Base-by-base conservation (phyloP, 2,329 filamentous ascomycete genomes). In the Aspergillus neoniger region DNA sequence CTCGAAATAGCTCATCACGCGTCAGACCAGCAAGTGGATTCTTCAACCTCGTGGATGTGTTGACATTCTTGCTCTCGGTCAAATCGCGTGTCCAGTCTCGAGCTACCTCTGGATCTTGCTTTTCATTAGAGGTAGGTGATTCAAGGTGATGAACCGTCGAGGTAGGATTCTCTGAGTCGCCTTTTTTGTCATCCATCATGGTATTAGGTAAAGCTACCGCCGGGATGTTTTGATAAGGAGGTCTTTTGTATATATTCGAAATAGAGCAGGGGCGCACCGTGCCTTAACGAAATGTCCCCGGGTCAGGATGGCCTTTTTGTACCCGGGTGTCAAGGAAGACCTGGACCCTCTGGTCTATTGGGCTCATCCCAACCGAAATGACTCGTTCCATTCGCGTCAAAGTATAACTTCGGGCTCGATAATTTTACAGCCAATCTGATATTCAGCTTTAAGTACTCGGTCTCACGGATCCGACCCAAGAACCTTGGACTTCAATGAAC, bases 1-100 rank as follows among this genome's bases (percentile, higher is more conserved):
- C 71, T 8, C 51, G 55, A 3, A 73, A 60, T 19, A 74, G 41
- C 5, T 44, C 41, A 15, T 44, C 41, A 2, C 41, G 19, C 19
- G 41, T 44, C 19, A 44, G 19, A 12, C 19, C 21, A 8, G 41
- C 12, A 0, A 23, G 41, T 14, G 41, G 41, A 7, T 44, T 44
- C 5, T 44, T 44, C 19, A 14, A n/a, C 19, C 1, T 44, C 3
- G 10, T 23, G 41, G 41, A 44, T 44, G 41, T 44, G 10, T 12
- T 23, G 12, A 12, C 41, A 44, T 21, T 23, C 19, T 44, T 43
- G 41, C 41, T 44, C 19, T 44, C 19, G 19, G 41, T n/a, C 23
- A 44, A 19, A 15, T 44, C 19, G 41, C 12, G 41, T 19, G 41
- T 23, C 41, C 19, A 44, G 12, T 44, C 19, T 5, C 5, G 41